Evolutionary conservation across 164 flowering plant species (phyloP).

Genomic region (Annona squamosa): DNA sequence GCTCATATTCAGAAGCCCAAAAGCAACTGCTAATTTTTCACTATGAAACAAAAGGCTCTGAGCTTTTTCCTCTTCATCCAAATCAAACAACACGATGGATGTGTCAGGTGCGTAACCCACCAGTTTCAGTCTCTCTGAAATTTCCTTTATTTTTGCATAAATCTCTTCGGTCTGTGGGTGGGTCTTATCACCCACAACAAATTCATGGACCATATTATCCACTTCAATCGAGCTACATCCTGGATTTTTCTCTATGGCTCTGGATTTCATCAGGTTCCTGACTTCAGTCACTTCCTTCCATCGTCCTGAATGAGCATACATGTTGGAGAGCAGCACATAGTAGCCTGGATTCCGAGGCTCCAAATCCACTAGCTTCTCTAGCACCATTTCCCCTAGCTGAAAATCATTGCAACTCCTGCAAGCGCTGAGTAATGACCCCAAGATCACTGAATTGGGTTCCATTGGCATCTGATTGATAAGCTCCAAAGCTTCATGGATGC

Average conservation of each 20-base stretch:
- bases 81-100: slow-evolving; percentile 22
- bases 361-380: slow-evolving; percentile 17
- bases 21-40: slow-evolving; percentile 24
- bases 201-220: slow-evolving; percentile 20
- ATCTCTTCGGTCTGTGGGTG: slow-evolving; percentile 16
- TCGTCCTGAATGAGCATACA: slow-evolving; percentile 19
- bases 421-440: slow-evolving; percentile 9
- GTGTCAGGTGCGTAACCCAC: slow-evolving; percentile 22
- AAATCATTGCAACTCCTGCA: slow-evolving; percentile 14
- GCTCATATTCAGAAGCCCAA: slow-evolving; percentile 16
- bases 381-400: slow-evolving; percentile 20
- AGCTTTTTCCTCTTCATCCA: slow-evolving; percentile 26
- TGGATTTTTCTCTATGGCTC: slow-evolving; percentile 18
- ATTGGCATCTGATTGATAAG: slow-evolving; percentile 7
- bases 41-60: slow-evolving; percentile 22
- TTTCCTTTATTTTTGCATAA: slow-evolving; percentile 19
- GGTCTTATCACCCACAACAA: slow-evolving; percentile 21
- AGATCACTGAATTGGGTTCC: slow-evolving; percentile 11
- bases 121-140: slow-evolving; percentile 13
- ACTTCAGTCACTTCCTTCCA: slow-evolving; percentile 22
- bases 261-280: slow-evolving; percentile 21
- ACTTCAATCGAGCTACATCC: slow-evolving; percentile 25
- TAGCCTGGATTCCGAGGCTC: slow-evolving; percentile 25
- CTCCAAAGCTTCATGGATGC: not conserved
- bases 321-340: slow-evolving; percentile 25